These are phyloP conservation scores for Gnomoniopsis smithogilvyi DNA, from an alignment of 2,329 filamentous ascomycete genomes.

Conservation along the genomic window DNA sequence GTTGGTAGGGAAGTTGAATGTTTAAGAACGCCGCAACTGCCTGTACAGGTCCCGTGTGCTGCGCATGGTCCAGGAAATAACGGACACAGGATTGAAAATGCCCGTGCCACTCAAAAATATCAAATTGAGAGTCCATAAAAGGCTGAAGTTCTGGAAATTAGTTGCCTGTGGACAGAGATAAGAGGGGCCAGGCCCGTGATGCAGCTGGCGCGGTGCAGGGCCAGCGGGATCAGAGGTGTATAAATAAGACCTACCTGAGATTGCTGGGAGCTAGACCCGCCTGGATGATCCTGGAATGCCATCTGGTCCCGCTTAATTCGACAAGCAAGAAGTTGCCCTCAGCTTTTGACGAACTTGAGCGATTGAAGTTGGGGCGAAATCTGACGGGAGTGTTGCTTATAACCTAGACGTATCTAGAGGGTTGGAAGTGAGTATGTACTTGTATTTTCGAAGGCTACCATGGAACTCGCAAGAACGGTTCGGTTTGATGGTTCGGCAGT, in stretches of 20 bases:
- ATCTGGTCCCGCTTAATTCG: no score
- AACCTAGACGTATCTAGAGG: not conserved
- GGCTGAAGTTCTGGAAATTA: slow-evolving; percentile 37
- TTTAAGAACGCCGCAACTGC: slow-evolving; percentile 89
- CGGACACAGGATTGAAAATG: slow-evolving; percentile 85
- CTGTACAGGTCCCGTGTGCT: slow-evolving; percentile 79
- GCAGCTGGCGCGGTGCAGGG: no score
- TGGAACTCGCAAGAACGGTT: no score
- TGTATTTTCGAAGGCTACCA: no score
- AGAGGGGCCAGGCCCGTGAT: not conserved
- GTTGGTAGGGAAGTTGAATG: slow-evolving; percentile 85
- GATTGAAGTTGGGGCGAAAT: not conserved
- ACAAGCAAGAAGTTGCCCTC: not conserved
- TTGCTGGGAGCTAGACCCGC: slow-evolving; percentile 27
- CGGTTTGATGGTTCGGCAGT: not conserved
- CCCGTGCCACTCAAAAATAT: slow-evolving; percentile 91
- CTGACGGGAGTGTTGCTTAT: not conserved
- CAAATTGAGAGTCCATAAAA: slow-evolving; percentile 54
- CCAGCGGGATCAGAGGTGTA: no score
- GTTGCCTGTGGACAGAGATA: no score
- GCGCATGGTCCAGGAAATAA: slow-evolving; percentile 89
- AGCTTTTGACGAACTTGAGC: not conserved
- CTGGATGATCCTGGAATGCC: slow-evolving; percentile 26
- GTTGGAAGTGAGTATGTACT: not conserved
- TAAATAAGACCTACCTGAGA: no score